Percentiles rank a stretch among this genome's conserved stretches.
Evolutionary conservation across 1,139 yeast genomes (phyloP).

Genomic region (Keqinozyma sinolaborantium): DNA sequence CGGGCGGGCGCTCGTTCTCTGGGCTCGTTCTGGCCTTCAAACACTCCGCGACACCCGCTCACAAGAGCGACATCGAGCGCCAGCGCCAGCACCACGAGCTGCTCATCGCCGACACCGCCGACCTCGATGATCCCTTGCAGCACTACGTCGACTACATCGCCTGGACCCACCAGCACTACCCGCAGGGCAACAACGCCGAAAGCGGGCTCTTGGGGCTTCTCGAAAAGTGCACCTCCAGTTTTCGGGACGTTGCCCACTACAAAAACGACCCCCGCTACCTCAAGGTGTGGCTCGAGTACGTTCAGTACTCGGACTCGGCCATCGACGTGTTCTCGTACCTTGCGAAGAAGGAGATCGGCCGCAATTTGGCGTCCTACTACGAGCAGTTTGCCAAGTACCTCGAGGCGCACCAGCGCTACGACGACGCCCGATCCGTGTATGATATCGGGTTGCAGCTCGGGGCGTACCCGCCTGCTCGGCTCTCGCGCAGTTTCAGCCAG

Average conservation of each 20-base stretch:
- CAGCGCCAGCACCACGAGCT: constrained; percentile 41
- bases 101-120: constrained; percentile 44
- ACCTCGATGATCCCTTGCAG: constrained; percentile 80
- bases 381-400: constrained; percentile 74
- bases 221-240: constrained; percentile 70
- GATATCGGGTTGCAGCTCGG: constrained; percentile 53
- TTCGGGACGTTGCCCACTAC: constrained; percentile 63
- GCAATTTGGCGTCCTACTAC: constrained; percentile 63
- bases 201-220: constrained; percentile 66
- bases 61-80: constrained; percentile 18
- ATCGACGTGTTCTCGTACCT: constrained; percentile 70
- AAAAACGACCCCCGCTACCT: constrained; percentile 81
- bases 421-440: constrained; percentile 65
- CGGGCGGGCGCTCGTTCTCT: constrained; percentile 68
- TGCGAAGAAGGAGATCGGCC: constrained; percentile 72
- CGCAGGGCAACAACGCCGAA: constrained; percentile 64
- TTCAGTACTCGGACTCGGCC: constrained; percentile 67
- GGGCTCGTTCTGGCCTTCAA: constrained; percentile 49
- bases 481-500: constrained; percentile 46
- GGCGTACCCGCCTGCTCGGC: constrained; percentile 65
- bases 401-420: constrained; percentile 48
- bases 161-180: constrained; percentile 68
- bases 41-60: constrained; percentile 11
- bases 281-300: constrained; percentile 76
- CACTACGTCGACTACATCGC: constrained; percentile 65